Base-by-base conservation (phyloP, 495 filamentous ascomycete genomes). In the Trichoderma reesei region DNA sequence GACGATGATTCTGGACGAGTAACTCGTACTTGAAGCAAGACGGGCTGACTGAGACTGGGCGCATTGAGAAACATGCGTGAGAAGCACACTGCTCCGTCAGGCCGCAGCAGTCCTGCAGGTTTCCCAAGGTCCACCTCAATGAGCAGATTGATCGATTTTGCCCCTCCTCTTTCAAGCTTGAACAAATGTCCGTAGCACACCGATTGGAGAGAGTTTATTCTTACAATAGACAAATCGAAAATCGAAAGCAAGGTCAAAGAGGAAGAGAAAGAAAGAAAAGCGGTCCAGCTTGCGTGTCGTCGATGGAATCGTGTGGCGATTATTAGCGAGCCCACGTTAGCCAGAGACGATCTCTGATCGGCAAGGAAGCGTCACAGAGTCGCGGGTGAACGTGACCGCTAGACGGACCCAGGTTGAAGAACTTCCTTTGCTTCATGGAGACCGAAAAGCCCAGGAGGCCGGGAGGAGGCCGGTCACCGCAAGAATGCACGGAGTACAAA, bases 291-390 rank as follows among this genome's bases (percentile, higher is more conserved):
- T 31, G 31, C 38, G 51, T 13, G 7, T 56, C 34, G 16, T 56
- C 0, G 2, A 8, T 46, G 18, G 46, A 34, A 14, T 56, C 26
- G 26, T 56, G 16, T 4, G 7, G 9, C 10, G 18, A 9, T 9
- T 20, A 18, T 56, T 56, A 56, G 51, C 51, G 51, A 56, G 31
- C 51, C 51, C 51, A 56, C 51, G 51, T 34, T 56, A 10, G 51
- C 26, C 14, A 56, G 31, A 34, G 51, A 56, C 34, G 14, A 56
- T 56, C 51, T 10, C 26, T 56, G 51, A 56, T 56, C 51, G 51
- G 51, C 51, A 36, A 26, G 26, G 10, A 34, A 18, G 51, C 26
- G 26, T 33, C 51, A 56, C 51, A 56, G 51, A 34, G 51, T 33
- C 26, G 13, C 51, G 9, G 26, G 16, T 56, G 18, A 56, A 56